phyloP scores from a whole-genome alignment of 371 early-diverging fungal species.

The Catenaria anguillulae region DNA sequence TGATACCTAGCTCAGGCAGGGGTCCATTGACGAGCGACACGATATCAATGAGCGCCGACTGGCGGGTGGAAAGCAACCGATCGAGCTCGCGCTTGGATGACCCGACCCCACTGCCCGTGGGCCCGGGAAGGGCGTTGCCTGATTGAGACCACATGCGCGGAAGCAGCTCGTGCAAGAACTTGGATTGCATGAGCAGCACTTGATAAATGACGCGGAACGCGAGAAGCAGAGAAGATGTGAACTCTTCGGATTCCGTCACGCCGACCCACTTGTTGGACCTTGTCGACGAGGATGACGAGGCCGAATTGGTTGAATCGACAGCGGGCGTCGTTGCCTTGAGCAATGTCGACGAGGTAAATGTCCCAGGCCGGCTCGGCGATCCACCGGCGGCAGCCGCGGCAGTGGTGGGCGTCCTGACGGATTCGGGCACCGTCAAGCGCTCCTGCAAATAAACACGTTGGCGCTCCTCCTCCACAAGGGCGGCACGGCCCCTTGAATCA shows the following conservation, averaged over 20 bases:
- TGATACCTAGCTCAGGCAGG: conserved; percentile 50
- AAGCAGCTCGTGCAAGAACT: neutral
- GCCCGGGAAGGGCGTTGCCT: conserved; percentile 18
- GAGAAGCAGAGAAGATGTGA: neutral
- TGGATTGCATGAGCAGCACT: neutral
- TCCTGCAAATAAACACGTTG: too few relatives aligned
- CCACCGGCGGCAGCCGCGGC: neutral
- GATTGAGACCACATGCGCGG: conserved; percentile 25
- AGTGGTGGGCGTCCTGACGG: neutral
- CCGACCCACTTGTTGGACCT: neutral
- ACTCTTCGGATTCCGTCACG: neutral
- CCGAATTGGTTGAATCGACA: too few relatives aligned
- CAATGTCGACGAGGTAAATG: too few relatives aligned
- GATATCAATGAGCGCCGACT: conserved; percentile 48
- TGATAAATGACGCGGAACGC: neutral
- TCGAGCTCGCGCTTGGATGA: conserved; percentile 31
- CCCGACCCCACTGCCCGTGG: conserved; percentile 12
- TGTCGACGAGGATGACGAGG: neutral
- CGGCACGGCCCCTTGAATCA: neutral
- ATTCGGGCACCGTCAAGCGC: neutral
- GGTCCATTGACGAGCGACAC: conserved; percentile 41
- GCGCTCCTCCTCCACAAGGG: neutral
- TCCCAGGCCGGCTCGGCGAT: neutral
- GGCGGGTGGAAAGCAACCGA: conserved; percentile 52
- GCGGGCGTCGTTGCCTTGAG: too few relatives aligned